Conservation (phyloP, 805 yeast species). For the Candida awuae region DNA sequence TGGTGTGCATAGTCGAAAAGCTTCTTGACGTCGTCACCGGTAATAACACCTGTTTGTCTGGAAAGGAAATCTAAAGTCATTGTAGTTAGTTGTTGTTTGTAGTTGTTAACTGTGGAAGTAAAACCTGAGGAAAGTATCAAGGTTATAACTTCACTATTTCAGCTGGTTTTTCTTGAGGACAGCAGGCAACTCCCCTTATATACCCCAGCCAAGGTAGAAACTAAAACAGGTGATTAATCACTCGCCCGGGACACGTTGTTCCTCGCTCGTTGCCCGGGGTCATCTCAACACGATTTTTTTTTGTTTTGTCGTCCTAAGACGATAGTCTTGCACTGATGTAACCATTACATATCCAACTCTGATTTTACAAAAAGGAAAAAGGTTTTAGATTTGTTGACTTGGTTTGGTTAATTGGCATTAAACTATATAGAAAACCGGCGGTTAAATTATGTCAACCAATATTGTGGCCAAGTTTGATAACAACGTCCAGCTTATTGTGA, state of each 20-base stretch:
- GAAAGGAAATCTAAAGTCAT: conserved; percentile 56
- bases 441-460: conserved; percentile 11
- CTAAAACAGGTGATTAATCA: neutral
- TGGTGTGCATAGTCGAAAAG: conserved; percentile 89
- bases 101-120: neutral
- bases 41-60: conserved; percentile 96
- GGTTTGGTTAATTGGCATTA: too few relatives aligned
- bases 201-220: neutral
- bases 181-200: too few relatives aligned
- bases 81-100: conserved; percentile 1
- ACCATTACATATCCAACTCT: too few relatives aligned
- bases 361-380: too few relatives aligned
- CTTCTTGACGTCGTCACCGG: conserved; percentile 90
- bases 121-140: too few relatives aligned
- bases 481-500: conserved; percentile 42
- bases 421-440: too few relatives aligned
- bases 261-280: neutral
- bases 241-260: neutral
- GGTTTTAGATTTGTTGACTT: too few relatives aligned
- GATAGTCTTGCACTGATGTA: too few relatives aligned
- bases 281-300: too few relatives aligned
- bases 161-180: too few relatives aligned
- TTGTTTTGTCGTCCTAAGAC: too few relatives aligned
- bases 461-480: conserved; percentile 41
- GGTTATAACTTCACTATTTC: too few relatives aligned